Evolutionary conservation across 495 filamentous ascomycete species (phyloP), one percentile per base, ranked within the genome.

Genomic region (Cetradonia linearis): DNA sequence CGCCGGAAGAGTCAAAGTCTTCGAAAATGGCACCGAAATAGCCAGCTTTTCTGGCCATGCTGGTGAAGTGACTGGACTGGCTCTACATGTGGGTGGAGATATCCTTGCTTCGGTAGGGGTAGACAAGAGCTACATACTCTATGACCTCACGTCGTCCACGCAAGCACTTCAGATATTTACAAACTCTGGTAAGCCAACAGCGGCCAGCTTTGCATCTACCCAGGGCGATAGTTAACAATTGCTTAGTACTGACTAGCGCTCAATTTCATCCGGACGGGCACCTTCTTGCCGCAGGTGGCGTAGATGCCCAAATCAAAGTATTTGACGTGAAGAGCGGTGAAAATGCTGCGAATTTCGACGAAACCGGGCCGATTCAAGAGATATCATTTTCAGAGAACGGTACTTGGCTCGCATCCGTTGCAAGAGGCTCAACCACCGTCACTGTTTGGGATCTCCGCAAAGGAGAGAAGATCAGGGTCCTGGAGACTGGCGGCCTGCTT

Each of bases 251-350:
- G 25, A 84, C 87, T 9, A 80, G 86, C 49, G 87, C 84, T 59
- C 80, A 84, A 46, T 96, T 97, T 78, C 93, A 98, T 71, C 93
- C 94, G 8, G 93, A 98, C 72, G 93, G 93, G 36, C 87, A 95
- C 66, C 79, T 98, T n/a, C 81, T 97, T 65, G 91, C 87, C 18
- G 84, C 87, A 36, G 93, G 93, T 62, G 85, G 84, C 16, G 73
- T 76, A 27, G 78, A 85, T 49, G 88, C 87, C 30, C 81, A 87
- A 46, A 87, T 96, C 72, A 86, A 89, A 64, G 77, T 97, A 57
- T 97, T 88, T 71, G 85, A 95, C 66, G 82, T 89, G 53, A 89
- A 86, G 69, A 83, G 81, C 3, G 84, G 86, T 13, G 72, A 79
- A 55, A 77, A 79, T 63, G 88, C 86, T 20, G 87, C 87, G 18